Evolutionary conservation across 441 rosid genomes (phyloP), one percentile per base, ranked within the genome.

Genomic region (Pelargonium myrrhifolium): DNA sequence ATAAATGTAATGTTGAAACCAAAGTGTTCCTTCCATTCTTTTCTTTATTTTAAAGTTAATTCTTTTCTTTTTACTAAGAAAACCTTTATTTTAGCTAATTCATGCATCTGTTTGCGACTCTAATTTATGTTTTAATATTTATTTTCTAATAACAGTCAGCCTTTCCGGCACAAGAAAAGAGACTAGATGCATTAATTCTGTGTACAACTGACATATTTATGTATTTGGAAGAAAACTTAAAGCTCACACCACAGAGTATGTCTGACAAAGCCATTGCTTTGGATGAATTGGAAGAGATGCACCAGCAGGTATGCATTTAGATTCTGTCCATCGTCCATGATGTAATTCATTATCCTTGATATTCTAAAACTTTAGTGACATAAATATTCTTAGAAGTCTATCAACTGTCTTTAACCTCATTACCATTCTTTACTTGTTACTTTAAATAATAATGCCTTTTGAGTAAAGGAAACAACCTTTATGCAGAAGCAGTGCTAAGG

Each of bases 141-240:
- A 7, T n/a, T 68, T 80, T 70, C 81, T 58, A 65, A 59, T 61
- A 49, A 76, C 87, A 92, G 99, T 93, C 86, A 64, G 96, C 99
- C 79, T 94, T 94, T 84, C 93, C 99, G 42, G 81, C 89, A 62
- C 94, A 82, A 73, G 97, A 94, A 73, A 92, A 83, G 89, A 92
- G 98, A 80, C 70, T 94, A 74, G 96, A 94, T 67, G 97, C 98
- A 76, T 74, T 94, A 76, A 82, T 82, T 79, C 76, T 92, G 69
- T 92, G 93, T 73, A 70, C 89, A 64, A 76, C 74, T 66, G 98
- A 94, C 72, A 77, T 89, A 75, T 87, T 90, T 76, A 68, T 81
- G 59, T 94, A 87, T 81, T 77, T 94, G 83, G 99, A 92, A 79
- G 98, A 94, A 80, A 94, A 94, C 80, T 78, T 94, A 72, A 94